Evolutionary conservation across 331 rosid species (phyloP).

Genomic region (Stylosanthes scabra): DNA sequence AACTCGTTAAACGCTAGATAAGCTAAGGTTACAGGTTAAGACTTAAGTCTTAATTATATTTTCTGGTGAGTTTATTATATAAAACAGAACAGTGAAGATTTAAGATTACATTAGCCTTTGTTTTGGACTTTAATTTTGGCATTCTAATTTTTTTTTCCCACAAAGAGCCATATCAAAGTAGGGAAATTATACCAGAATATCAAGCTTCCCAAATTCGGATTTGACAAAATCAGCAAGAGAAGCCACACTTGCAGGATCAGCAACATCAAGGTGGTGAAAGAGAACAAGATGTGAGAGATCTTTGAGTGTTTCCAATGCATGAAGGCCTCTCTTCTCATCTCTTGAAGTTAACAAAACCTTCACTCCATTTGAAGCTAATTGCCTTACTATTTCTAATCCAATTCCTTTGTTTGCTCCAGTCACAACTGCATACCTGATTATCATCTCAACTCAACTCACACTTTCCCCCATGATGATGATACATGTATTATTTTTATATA

Average conservation of each 20-base stretch:
- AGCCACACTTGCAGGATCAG: conserved; percentile 46
- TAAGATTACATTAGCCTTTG: no score
- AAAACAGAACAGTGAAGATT: no score
- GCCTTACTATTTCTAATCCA: conserved; percentile 50
- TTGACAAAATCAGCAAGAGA: conserved; percentile 51
- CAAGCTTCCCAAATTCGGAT: conserved; percentile 54
- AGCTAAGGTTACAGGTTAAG: no score
- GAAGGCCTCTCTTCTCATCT: conserved; percentile 51
- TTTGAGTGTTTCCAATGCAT: conserved; percentile 47
- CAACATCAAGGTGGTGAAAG: conserved; percentile 62
- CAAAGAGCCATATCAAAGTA: not conserved
- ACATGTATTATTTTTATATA: no score
- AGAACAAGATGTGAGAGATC: conserved; percentile 44
- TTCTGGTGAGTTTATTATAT: no score
- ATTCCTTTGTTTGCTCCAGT: conserved; percentile 58
- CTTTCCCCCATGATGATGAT: not conserved
- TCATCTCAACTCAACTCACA: not conserved
- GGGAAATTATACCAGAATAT: conserved; percentile 50
- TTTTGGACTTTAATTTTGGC: not conserved
- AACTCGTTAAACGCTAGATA: no score
- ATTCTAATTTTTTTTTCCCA: not conserved
- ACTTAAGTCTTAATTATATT: no score
- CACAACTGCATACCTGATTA: conserved; percentile 52
- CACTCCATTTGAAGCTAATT: conserved; percentile 46
- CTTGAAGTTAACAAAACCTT: conserved; percentile 54